phyloP scores from a whole-genome alignment of 2,329 filamentous ascomycete species.

The Hysterium pulicare region DNA sequence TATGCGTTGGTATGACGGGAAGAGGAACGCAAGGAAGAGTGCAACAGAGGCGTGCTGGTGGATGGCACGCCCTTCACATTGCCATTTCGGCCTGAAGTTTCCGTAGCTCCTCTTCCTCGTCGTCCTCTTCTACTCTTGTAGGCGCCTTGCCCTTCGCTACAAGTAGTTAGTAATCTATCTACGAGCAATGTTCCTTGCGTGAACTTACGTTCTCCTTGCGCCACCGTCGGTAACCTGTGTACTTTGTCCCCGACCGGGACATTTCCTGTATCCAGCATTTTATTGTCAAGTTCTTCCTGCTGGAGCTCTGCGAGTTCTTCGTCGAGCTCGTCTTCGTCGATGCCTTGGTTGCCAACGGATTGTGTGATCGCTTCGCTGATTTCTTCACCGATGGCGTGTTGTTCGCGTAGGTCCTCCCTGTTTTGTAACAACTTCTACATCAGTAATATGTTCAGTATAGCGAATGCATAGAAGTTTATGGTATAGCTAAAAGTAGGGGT shows the following conservation, averaged over 20 bases:
- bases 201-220: constrained; percentile 71
- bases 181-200: neutral
- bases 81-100: constrained; percentile 97
- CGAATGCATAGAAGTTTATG: neutral
- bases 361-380: constrained; percentile 81
- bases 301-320: constrained; percentile 81
- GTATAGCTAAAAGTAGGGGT: neutral
- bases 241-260: constrained; percentile 79
- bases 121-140: constrained; percentile 68
- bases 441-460: neutral
- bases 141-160: constrained; percentile 46
- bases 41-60: neutral
- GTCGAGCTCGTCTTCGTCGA: constrained; percentile 85
- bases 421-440: constrained; percentile 5
- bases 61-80: constrained; percentile 55
- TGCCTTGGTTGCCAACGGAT: constrained; percentile 62
- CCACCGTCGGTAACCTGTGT: constrained; percentile 70
- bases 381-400: constrained; percentile 89
- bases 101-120: constrained; percentile 91
- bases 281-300: constrained; percentile 88
- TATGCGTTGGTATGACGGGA: neutral
- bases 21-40: neutral
- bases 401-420: constrained; percentile 87
- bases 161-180: neutral
- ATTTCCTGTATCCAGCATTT: constrained; percentile 85